Conservation (phyloP, 306 rosid species). For the Mucuna pruriens region DNA sequence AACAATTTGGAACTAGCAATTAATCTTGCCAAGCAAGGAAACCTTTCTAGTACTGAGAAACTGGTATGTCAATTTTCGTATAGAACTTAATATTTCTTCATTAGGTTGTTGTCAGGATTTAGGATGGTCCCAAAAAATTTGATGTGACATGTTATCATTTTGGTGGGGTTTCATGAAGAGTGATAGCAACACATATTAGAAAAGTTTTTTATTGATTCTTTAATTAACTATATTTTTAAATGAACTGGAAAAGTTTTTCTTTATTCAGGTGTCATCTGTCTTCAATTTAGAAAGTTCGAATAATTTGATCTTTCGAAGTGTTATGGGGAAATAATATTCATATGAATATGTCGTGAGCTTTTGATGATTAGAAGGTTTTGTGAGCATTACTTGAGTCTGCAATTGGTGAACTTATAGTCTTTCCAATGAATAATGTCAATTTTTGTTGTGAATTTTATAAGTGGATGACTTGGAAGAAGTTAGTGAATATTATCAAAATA, state of each 20-base stretch:
- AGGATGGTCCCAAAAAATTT: no score
- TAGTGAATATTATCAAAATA: conserved; percentile 96
- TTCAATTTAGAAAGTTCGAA: conserved; percentile 14
- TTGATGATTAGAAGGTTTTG: conserved; percentile 27
- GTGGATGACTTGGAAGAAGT: conserved; percentile 99
- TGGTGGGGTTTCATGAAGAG: no score
- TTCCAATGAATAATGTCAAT: conserved; percentile 11
- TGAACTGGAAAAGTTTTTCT: conserved; percentile 12
- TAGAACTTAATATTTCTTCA: no score
- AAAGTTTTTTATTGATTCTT: conserved; percentile 9
- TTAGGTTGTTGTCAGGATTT: no score
- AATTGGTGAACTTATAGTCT: background rate
- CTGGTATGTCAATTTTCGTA: no score
- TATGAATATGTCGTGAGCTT: conserved; percentile 9
- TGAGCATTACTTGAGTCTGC: background rate
- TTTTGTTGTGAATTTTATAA: conserved; percentile 48
- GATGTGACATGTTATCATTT: no score
- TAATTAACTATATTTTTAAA: conserved; percentile 3
- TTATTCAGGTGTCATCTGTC: background rate
- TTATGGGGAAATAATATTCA: conserved; percentile 26
- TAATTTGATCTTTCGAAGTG: conserved; percentile 13
- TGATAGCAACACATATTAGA: no score
- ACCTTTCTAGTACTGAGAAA: no score
- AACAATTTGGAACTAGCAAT: no score
- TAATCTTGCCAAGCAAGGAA: no score